A percentile compares a stretch with the other conserved stretches of the same genome.
phyloP scores from a whole-genome alignment of 176 grass and related monocot genomes.

The Raddia guianensis region DNA sequence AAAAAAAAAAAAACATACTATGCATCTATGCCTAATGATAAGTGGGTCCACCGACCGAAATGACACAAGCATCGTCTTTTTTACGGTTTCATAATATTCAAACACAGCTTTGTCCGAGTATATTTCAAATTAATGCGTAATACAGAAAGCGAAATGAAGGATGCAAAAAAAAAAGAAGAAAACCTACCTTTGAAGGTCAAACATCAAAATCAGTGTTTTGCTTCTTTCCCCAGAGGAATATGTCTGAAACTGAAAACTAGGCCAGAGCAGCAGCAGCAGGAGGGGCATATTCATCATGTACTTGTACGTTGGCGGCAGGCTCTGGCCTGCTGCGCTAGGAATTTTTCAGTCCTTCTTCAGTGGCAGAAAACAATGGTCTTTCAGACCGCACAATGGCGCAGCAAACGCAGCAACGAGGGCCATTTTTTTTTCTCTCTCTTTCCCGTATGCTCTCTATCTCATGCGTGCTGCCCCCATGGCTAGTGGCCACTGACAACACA shows the following conservation, averaged over 20 bases:
- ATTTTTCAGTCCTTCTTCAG: slow-evolving; percentile 6
- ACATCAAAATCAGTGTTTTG: slow-evolving; percentile 30
- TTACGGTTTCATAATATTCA: neutral
- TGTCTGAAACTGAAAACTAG: slow-evolving; percentile 18
- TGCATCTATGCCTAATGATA: slow-evolving; percentile 10
- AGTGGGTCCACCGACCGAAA: slow-evolving; percentile 27
- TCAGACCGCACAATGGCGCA: slow-evolving; percentile 12
- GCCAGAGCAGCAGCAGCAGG: neutral
- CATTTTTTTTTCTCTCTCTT: neutral
- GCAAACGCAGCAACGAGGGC: neutral
- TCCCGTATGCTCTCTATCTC: neutral
- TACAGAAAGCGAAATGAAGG: neutral
- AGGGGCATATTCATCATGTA: slow-evolving; percentile 34
- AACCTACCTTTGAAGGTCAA: slow-evolving; percentile 1
- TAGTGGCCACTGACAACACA: slow-evolving; percentile 27
- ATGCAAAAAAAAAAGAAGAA: neutral
- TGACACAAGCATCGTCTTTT: slow-evolving; percentile 24
- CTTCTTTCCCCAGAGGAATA: neutral
- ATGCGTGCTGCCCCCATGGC: slow-evolving; percentile 25
- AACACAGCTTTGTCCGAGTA: neutral
- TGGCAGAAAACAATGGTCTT: slow-evolving; percentile 17
- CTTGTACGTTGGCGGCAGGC: slow-evolving; percentile 26
- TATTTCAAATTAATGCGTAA: neutral
- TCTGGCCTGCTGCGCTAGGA: neutral
- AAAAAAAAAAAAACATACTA: no score